Percentiles rank a stretch among this genome's conserved stretches.
Conservation (phyloP, 148 eudicot genomes). For the Camellia japonica region DNA sequence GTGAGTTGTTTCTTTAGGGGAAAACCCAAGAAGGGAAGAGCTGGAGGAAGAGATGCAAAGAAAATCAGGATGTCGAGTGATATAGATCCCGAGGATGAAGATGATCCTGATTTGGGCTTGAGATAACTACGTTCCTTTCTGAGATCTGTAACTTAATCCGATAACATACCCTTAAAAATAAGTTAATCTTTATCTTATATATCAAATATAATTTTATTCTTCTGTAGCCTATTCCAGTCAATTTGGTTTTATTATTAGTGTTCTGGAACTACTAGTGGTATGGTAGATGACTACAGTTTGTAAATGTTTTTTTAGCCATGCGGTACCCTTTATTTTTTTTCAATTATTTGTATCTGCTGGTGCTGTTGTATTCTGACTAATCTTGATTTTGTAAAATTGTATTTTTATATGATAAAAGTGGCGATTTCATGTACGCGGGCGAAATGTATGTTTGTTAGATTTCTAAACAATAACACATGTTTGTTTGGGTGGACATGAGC, state of each 20-base stretch:
- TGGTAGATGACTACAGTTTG: background rate
- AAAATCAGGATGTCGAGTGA: conserved; percentile 35
- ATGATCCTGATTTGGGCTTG: conserved; percentile 31
- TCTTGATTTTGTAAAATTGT: background rate
- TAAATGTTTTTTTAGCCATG: background rate
- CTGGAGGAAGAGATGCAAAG: conserved; percentile 50
- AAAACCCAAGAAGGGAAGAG: conserved; percentile 73
- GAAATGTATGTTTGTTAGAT: background rate
- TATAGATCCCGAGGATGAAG: conserved; percentile 42
- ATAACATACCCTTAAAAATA: background rate
- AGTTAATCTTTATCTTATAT: background rate
- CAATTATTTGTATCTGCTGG: background rate
- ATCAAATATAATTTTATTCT: too few species aligned
- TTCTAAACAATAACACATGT: too few species aligned
- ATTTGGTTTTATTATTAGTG: background rate
- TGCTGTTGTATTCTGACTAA: background rate
- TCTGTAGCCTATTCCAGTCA: too few species aligned
- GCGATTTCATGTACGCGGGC: too few species aligned
- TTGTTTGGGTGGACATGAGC: too few species aligned
- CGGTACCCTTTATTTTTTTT: background rate
- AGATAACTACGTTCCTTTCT: conserved; percentile 9
- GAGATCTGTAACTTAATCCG: background rate
- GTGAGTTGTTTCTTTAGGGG: conserved; percentile 40
- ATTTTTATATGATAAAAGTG: too few species aligned
- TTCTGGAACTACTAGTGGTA: background rate